Base-by-base conservation (phyloP, 2,329 filamentous ascomycete species). In the Hypoxylon sp. region DNA sequence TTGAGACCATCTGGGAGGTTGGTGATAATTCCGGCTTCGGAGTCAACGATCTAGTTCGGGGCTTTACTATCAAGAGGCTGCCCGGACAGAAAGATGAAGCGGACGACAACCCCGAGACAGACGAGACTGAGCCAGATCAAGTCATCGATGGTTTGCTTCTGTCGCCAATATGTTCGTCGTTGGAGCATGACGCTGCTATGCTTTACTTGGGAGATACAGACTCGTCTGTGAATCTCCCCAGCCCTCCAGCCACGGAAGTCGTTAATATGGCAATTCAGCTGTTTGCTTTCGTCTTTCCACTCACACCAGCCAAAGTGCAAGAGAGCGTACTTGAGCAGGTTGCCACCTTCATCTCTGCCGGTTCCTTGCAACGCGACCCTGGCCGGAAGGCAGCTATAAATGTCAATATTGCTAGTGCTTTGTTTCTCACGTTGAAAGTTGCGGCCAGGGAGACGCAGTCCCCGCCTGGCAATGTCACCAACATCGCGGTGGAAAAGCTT, bases 311-410 rank as follows among this genome's bases (percentile, higher is more conserved):
- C 3, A 97, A 94, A 73, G 92, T 99, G 2, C 95, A 99, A 73
- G 95, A 99, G 76, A 97, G 94, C 73, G 92, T 97, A 49, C 81
- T 99, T 8, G 95, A 99, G 76, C 95, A 99, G 74, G 89, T 98
- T 49, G 90, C 92, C 15, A 95, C 92, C 0, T 97, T 96, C 73
- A 82, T 95, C n/a, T 91, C 92, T 0, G 91, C 93, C 1, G 87
- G 88, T 0, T 88, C 87, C 51, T 81, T 97, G 20, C 91, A 94
- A 69, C 87, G 95, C 67, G 95, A 98, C 71, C 90, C 91, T 1
- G 94, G 94, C 5, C 87, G 94, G 53, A 97, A 92, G 76, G 91
- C 93, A 30, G 95, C 96, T 1, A 93, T 99, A 78, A 90, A 89
- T 63, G 91, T 97, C 63, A 99, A 99, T 72, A 86, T 97, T 66